Evolutionary conservation across 1,284 basidiomycete genomes (phyloP).

Genomic region (Trametes pubescens): DNA sequence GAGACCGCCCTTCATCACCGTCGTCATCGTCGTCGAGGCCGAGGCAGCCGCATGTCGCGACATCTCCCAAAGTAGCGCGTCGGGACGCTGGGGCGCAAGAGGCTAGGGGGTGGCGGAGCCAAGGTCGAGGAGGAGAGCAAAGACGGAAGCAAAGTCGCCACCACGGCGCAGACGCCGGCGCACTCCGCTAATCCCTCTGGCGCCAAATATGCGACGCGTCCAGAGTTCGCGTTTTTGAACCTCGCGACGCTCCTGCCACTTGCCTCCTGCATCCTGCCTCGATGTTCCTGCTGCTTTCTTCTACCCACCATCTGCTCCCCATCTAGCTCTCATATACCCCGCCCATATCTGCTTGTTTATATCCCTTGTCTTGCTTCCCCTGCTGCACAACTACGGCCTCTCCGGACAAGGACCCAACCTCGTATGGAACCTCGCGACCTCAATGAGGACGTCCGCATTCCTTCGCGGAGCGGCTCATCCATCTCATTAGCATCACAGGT

Average conservation of each 20-base stretch:
- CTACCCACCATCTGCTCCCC: background rate
- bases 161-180: slow-evolving; percentile 16
- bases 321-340: background rate
- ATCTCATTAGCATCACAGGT: slow-evolving; percentile 26
- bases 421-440: background rate
- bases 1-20: slow-evolving; percentile 69
- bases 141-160: slow-evolving; percentile 4
- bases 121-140: background rate
- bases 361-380: background rate
- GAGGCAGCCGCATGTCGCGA: background rate
- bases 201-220: slow-evolving; percentile 5
- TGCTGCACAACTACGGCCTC: background rate
- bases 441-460: slow-evolving; percentile 10
- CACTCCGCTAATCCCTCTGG: background rate
- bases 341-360: background rate
- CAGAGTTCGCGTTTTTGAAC: slow-evolving; percentile 13
- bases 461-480: slow-evolving; percentile 20
- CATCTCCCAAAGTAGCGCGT: background rate
- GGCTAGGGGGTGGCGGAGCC: background rate
- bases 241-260: background rate
- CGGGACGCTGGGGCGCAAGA: background rate
- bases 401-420: background rate
- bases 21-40: slow-evolving; percentile 41
- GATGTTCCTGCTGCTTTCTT: background rate
- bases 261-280: background rate